Conservation (phyloP, 192 early-diverging fungal genomes). For the Linnemannia hyalina region DNA sequence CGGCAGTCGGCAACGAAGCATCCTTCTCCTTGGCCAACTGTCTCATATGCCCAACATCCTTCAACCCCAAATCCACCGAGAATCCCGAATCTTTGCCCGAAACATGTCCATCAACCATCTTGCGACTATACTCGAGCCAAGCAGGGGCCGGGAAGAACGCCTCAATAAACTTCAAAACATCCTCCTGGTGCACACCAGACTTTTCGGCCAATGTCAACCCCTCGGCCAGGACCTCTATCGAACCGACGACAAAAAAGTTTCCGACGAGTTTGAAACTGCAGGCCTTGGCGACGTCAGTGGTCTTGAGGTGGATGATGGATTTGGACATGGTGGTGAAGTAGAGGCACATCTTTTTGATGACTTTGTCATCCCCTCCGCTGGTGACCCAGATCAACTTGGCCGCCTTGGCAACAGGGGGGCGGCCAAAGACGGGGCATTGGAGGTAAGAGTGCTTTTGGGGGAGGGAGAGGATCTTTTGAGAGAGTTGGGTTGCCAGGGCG, state of each 20-base stretch:
- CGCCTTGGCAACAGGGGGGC: slow-evolving; percentile 42
- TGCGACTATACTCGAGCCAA: slow-evolving; percentile 43
- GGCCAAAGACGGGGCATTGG: slow-evolving; percentile 63
- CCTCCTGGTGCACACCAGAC: slow-evolving; percentile 66
- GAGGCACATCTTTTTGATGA: slow-evolving; percentile 49
- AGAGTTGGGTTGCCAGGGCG: slow-evolving; percentile 43
- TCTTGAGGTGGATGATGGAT: slow-evolving; percentile 54
- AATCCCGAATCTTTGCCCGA: slow-evolving; percentile 57
- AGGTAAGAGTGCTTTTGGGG: slow-evolving; percentile 40
- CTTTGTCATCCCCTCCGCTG: slow-evolving; percentile 40
- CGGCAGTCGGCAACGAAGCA: slow-evolving; percentile 56
- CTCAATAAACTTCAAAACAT: slow-evolving; percentile 69
- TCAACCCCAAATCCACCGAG: slow-evolving; percentile 57
- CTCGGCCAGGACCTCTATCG: slow-evolving; percentile 74
- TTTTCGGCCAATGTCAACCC: slow-evolving; percentile 73
- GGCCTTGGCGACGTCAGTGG: slow-evolving; percentile 60
- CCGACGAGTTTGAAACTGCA: slow-evolving; percentile 74
- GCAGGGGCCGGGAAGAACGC: slow-evolving; percentile 64
- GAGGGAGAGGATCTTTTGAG: slow-evolving; percentile 38
- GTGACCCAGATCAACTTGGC: slow-evolving; percentile 49
- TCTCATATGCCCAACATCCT: slow-evolving; percentile 64
- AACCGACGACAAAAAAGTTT: slow-evolving; percentile 72
- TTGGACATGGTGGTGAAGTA: slow-evolving; percentile 56
- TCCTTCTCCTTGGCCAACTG: slow-evolving; percentile 55
- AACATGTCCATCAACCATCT: slow-evolving; percentile 27